Evolutionary conservation across 768 basidiomycete species (phyloP).

Genomic region (Pluteus cervinus): DNA sequence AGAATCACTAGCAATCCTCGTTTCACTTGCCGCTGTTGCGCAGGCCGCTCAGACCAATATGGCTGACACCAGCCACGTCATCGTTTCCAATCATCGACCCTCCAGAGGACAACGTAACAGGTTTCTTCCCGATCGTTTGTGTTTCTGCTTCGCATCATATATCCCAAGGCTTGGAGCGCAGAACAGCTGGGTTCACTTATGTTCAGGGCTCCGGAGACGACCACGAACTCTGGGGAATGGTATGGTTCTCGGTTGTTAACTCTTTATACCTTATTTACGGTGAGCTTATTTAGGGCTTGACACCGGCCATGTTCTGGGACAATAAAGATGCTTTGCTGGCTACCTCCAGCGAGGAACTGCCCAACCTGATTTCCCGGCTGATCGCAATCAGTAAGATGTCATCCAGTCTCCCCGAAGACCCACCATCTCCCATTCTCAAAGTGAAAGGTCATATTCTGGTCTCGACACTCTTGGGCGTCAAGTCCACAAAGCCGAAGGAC

Average conservation of each 20-base stretch:
- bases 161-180: conserved; percentile 52
- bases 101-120: conserved; percentile 52
- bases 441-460: conserved; percentile 38
- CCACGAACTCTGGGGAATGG: conserved; percentile 86
- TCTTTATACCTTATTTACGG: conserved; percentile 1
- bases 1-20: conserved; percentile 44
- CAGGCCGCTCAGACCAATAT: conserved; percentile 2
- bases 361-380: conserved; percentile 28
- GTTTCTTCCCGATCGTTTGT: conserved; percentile 72
- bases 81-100: conserved; percentile 43
- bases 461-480: conserved; percentile 23
- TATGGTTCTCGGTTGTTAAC: conserved; percentile 17
- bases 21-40: conserved; percentile 1
- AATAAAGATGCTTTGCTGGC: conserved; percentile 43
- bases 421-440: conserved; percentile 24
- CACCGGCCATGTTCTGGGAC: conserved; percentile 66
- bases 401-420: neutral
- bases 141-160: conserved; percentile 79
- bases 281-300: conserved; percentile 57
- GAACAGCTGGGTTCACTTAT: conserved; percentile 70
- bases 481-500: conserved; percentile 4
- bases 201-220: conserved; percentile 95
- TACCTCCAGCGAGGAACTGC: conserved; percentile 42
- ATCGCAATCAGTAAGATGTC: conserved; percentile 1
- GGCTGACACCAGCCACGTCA: conserved; percentile 23